Conservation (phyloP, 1,284 basidiomycete genomes). For the Volvariella volvacea region DNA sequence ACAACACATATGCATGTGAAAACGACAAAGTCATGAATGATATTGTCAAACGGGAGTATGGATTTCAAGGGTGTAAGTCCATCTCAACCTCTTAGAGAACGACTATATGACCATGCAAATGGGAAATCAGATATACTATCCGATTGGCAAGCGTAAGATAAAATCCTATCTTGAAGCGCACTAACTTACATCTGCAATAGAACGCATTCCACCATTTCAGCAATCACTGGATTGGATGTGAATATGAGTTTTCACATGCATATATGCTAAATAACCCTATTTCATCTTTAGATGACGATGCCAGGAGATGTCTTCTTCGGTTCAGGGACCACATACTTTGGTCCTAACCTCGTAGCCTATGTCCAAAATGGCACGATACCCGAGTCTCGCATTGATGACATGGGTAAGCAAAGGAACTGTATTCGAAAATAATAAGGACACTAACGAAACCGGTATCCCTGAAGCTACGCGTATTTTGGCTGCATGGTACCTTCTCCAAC, state of each 20-base stretch:
- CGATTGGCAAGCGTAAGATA: conserved; percentile 56
- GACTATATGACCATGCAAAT: not conserved
- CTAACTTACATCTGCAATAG: conserved; percentile 8
- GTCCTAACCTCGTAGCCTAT: conserved; percentile 55
- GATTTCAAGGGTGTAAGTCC: conserved; percentile 69
- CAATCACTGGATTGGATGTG: conserved; percentile 65
- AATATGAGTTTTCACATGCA: not conserved
- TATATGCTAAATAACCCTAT: not conserved
- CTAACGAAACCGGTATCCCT: too few species aligned
- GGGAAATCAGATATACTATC: conserved; percentile 42
- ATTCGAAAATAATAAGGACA: too few species aligned
- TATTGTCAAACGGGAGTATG: conserved; percentile 73
- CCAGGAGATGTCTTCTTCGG: conserved; percentile 60
- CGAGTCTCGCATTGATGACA: conserved; percentile 51
- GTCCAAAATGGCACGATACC: conserved; percentile 17
- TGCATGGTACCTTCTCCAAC: conserved; percentile 19
- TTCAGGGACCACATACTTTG: conserved; percentile 49
- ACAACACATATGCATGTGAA: conserved; percentile 76
- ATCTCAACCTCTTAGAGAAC: not conserved
- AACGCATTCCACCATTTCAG: conserved; percentile 48
- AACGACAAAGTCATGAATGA: conserved; percentile 72
- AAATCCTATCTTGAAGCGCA: not conserved
- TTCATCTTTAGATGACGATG: conserved; percentile 53
- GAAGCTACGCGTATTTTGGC: conserved; percentile 11
- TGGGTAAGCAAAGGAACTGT: conserved; percentile 38